Evolutionary conservation across 306 rosid species (phyloP), one percentile per base, ranked within the genome.

Genomic region (Quercus glauca): DNA sequence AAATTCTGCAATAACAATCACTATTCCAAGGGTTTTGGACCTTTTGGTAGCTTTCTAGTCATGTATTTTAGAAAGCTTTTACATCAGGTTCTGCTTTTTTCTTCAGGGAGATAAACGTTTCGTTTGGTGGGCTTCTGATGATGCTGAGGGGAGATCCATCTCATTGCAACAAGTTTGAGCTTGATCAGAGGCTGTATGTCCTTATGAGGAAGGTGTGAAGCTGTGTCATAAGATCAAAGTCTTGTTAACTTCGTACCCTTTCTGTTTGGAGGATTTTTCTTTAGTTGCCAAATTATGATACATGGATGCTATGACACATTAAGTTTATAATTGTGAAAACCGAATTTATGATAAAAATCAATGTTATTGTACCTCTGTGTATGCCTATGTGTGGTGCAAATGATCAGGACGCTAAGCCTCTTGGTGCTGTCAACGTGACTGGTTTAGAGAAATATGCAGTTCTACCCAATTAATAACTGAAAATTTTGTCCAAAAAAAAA

Each of bases 101-200:
- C 58, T 86, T 78, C 59, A 89, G 97, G 79, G 99, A 94, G 86
- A 71, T 94, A 21, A 81, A 82, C 76, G 91, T 93, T 65, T 92
- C 98, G 43, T 94, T 94, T 86, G 95, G 97, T 56, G 99, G 97
- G 78, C 99, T 94, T 78, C 88, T 94, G 86, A 92, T 92, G 99
- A 67, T 91, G 92, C 85, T 94, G 84, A 93, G 80, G 85, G 97
- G 99, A 33, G 99, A 92, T 57, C 90, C 94, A 41, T 90, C 94
- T 20, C 91, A 90, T 76, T 90, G 91, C 86, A 90, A 87, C 85
- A 90, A 90, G 85, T 94, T 92, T 81, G 97, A 92, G 77, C 93
- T 94, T 65, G 99, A 94, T 85, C 97, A 90, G 83, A 85, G 92
- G 88, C 78, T 90, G 82, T 94, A 79, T 85, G 89, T 91, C 81